Percentiles rank a stretch among this genome's conserved stretches.
phyloP scores from a whole-genome alignment of 768 basidiomycete species.

The Rhodotorula kratochvilovae region DNA sequence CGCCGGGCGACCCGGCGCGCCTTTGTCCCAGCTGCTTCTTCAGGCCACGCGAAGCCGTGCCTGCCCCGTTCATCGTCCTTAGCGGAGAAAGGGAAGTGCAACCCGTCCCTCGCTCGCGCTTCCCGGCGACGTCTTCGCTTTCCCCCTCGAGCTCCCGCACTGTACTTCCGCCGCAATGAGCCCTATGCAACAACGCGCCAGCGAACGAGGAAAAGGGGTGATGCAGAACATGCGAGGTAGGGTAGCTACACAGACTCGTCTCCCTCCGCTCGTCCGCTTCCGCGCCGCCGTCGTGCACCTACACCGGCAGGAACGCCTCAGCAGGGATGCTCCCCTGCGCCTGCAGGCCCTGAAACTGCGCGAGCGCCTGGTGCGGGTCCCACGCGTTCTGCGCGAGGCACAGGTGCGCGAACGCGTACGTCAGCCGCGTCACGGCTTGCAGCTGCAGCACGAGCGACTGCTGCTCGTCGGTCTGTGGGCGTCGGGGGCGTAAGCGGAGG shows the following conservation, averaged over 20 bases:
- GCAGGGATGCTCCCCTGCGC: slow-evolving; percentile 41
- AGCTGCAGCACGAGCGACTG: slow-evolving; percentile 66
- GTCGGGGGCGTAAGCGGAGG: slow-evolving; percentile 3
- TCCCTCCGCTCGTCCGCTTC: too few relatives aligned
- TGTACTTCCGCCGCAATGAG: too few relatives aligned
- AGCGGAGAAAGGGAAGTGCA: too few relatives aligned
- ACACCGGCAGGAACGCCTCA: slow-evolving; percentile 31
- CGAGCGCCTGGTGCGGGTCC: slow-evolving; percentile 71
- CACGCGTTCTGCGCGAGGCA: slow-evolving; percentile 80
- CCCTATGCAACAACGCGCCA: too few relatives aligned
- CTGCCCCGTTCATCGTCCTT: too few relatives aligned
- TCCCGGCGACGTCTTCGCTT: too few relatives aligned
- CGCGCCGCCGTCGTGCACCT: background rate
- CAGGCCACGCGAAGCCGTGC: background rate
- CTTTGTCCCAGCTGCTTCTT: background rate
- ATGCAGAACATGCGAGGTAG: too few relatives aligned
- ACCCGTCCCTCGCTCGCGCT: too few relatives aligned
- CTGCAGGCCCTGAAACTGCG: slow-evolving; percentile 76
- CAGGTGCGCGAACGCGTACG: slow-evolving; percentile 71
- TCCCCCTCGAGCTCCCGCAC: too few relatives aligned
- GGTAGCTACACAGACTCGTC: background rate
- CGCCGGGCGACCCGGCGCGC: too few relatives aligned
- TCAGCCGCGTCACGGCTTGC: slow-evolving; percentile 69
- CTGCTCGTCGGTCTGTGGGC: slow-evolving; percentile 62
- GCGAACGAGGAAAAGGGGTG: too few relatives aligned